phyloP scores from a whole-genome alignment of 1,139 yeast species.

The Candida sp. region DNA sequence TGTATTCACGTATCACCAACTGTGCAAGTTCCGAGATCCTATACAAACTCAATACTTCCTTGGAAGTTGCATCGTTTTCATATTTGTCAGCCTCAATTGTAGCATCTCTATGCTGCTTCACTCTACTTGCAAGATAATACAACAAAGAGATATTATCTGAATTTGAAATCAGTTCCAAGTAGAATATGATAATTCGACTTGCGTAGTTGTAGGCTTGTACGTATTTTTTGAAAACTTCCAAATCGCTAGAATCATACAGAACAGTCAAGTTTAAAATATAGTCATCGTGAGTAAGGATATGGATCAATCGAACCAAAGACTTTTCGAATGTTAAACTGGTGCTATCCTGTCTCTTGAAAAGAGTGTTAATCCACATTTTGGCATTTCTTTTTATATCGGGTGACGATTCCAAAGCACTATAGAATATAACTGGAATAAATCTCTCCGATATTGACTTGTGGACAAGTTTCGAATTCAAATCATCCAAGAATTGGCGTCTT shows the following conservation, averaged over 20 bases:
- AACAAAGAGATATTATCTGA: conserved; percentile 69
- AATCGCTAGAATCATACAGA: conserved; percentile 15
- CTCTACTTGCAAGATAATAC: conserved; percentile 73
- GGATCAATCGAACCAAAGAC: conserved; percentile 64
- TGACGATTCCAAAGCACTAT: conserved; percentile 75
- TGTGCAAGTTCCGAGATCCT: conserved; percentile 74
- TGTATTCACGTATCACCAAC: conserved; percentile 54
- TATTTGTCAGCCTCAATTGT: conserved; percentile 35
- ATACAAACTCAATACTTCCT: conserved; percentile 46
- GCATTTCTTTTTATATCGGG: conserved; percentile 45
- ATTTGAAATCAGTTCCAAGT: conserved; percentile 56
- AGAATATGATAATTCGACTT: conserved; percentile 56
- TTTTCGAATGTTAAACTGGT: conserved; percentile 49
- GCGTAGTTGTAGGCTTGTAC: conserved; percentile 50
- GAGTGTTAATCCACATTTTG: conserved; percentile 72
- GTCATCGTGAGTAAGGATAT: conserved; percentile 73
- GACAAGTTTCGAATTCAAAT: conserved; percentile 52
- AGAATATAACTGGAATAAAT: conserved; percentile 65
- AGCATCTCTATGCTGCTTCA: conserved; percentile 75
- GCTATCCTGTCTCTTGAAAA: conserved; percentile 40
- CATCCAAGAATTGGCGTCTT: conserved; percentile 49
- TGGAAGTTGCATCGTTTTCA: conserved; percentile 20
- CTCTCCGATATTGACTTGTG: conserved; percentile 56
- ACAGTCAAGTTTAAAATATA: conserved; percentile 50
- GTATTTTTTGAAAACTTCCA: conserved; percentile 11